A percentile compares a stretch with the other conserved stretches of the same genome.
These are phyloP conservation scores for Plantago coronopus DNA, from an alignment of 305 asterid genomes.

Conservation along the genomic window DNA sequence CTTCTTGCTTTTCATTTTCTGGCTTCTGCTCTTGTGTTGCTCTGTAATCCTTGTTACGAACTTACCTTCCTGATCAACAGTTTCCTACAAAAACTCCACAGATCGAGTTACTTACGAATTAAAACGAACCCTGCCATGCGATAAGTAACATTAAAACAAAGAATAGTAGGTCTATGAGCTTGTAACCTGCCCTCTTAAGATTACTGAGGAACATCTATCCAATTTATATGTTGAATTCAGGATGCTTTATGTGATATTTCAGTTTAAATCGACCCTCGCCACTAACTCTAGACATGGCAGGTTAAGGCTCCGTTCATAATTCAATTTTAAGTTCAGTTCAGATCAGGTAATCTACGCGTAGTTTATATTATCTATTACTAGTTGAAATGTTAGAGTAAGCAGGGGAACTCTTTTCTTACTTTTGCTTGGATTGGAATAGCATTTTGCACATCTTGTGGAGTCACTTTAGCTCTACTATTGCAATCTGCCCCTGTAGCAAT, in stretches of 20 bases:
- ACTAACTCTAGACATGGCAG: too few relatives aligned
- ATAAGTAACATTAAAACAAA: neutral
- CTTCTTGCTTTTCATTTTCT: slow-evolving; percentile 8
- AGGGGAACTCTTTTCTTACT: neutral
- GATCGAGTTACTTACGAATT: neutral
- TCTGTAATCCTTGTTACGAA: neutral
- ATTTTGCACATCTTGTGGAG: slow-evolving; percentile 10
- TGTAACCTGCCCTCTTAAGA: too few relatives aligned
- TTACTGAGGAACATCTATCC: too few relatives aligned
- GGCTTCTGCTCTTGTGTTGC: slow-evolving; percentile 2
- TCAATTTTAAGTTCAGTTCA: too few relatives aligned
- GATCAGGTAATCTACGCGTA: too few relatives aligned
- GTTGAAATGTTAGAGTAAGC: too few relatives aligned
- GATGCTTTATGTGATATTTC: too few relatives aligned
- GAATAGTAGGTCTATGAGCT: neutral
- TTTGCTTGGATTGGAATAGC: neutral
- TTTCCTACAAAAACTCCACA: slow-evolving; percentile 1
- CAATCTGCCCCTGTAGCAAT: neutral
- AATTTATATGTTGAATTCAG: too few relatives aligned
- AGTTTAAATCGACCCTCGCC: too few relatives aligned
- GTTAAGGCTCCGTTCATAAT: too few relatives aligned
- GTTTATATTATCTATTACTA: too few relatives aligned
- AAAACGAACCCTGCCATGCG: neutral
- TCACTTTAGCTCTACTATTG: neutral
- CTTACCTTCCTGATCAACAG: neutral